These are phyloP conservation scores for Detonula confervacea DNA, from an alignment of 352 stramenopile genomes.

Conservation along the genomic window DNA sequence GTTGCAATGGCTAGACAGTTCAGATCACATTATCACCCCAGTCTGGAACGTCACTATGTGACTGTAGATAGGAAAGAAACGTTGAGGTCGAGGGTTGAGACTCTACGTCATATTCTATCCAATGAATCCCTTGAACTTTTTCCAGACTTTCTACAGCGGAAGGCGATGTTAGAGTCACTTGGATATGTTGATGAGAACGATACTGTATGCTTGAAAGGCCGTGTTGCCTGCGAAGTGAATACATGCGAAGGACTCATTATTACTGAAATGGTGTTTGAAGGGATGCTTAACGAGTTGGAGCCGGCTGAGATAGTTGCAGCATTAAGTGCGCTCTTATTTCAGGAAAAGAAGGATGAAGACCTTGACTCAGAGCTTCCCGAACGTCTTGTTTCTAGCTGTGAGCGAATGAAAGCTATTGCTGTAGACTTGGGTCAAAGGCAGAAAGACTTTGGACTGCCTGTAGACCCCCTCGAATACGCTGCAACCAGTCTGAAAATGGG, in stretches of 20 bases:
- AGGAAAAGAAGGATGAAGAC: constrained; percentile 93
- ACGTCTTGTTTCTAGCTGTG: constrained; percentile 84
- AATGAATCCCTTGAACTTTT: constrained; percentile 92
- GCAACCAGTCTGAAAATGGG: constrained; percentile 95
- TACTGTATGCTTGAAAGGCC: constrained; percentile 94
- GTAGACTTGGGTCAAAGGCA: constrained; percentile 77
- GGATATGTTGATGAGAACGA: constrained; percentile 92
- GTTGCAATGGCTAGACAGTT: constrained; percentile 54
- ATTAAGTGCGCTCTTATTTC: constrained; percentile 96
- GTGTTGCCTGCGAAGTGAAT: constrained; percentile 98
- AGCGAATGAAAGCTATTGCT: constrained; percentile 89
- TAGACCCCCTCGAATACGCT: constrained; percentile 91
- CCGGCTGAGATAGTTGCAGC: constrained; percentile 96
- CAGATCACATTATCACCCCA: constrained; percentile 70
- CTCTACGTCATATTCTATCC: constrained; percentile 73
- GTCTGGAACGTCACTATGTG: constrained; percentile 69
- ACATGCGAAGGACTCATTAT: constrained; percentile 97
- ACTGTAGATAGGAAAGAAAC: constrained; percentile 74
- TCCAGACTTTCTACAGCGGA: constrained; percentile 95
- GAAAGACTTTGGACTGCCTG: constrained; percentile 75
- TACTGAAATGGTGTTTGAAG: constrained; percentile 99
- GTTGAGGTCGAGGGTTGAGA: constrained; percentile 58
- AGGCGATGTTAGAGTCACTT: constrained; percentile 91
- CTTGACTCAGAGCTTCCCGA: constrained; percentile 76
- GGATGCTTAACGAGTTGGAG: constrained; percentile 94